phyloP scores from a whole-genome alignment of 208 protist genomes.

The Wallacemonas sp. region DNA sequence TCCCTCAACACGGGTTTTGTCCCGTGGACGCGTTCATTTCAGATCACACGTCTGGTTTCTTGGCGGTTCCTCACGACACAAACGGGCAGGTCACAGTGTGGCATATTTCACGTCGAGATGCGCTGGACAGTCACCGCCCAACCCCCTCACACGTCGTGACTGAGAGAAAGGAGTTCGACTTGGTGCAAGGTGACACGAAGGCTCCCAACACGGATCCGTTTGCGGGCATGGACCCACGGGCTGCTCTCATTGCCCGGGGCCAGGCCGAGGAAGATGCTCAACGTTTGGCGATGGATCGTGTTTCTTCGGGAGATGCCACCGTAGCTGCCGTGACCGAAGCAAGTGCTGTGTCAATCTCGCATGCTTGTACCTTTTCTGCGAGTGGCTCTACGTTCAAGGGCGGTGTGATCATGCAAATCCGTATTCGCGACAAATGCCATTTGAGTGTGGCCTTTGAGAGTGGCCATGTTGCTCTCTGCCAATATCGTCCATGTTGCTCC shows the following conservation, averaged over 20 bases:
- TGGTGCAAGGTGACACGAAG: neutral
- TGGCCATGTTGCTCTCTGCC: slow-evolving; percentile 58
- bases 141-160: no score
- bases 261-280: slow-evolving; percentile 16
- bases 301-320: neutral
- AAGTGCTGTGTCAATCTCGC: slow-evolving; percentile 20
- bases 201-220: slow-evolving; percentile 10
- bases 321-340: neutral
- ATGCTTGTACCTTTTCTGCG: slow-evolving; percentile 38
- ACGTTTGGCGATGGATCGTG: neutral
- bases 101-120: slow-evolving; percentile 7
- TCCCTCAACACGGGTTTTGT: slow-evolving; percentile 81
- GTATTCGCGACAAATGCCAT: slow-evolving; percentile 36
- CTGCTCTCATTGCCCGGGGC: slow-evolving; percentile 34
- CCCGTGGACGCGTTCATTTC: slow-evolving; percentile 21
- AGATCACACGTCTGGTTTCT: slow-evolving; percentile 9
- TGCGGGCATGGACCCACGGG: slow-evolving; percentile 32
- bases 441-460: slow-evolving; percentile 73
- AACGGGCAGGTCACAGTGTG: slow-evolving; percentile 49
- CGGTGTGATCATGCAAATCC: slow-evolving; percentile 76
- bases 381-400: slow-evolving; percentile 49
- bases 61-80: slow-evolving; percentile 60
- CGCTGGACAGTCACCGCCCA: neutral
- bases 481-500: neutral
- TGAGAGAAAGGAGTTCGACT: no score